Conservation (phyloP, 2,329 filamentous ascomycete species). For the Curvularia sp. region DNA sequence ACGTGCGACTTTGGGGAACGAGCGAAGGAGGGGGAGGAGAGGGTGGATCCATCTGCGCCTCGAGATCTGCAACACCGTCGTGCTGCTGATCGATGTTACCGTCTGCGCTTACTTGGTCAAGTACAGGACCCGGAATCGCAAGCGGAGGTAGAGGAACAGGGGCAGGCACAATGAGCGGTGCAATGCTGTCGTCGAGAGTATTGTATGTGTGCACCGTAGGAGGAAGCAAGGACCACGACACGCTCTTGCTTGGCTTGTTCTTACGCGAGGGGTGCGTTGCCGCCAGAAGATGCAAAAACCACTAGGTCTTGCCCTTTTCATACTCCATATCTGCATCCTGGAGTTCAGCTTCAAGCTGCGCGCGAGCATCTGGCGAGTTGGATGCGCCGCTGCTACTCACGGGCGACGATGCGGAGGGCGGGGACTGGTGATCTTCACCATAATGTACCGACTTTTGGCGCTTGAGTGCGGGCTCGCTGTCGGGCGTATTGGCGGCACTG, state of each 20-base stretch:
- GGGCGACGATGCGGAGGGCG: conserved; percentile 6
- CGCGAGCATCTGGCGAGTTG: conserved; percentile 28
- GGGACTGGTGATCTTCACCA: conserved; percentile 10
- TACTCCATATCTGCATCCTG: conserved; percentile 38
- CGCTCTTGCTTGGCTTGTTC: neutral
- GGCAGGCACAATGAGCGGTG: neutral
- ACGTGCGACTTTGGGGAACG: neutral
- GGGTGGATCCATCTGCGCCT: conserved; percentile 5
- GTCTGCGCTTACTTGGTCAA: conserved; percentile 7
- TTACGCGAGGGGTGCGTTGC: neutral
- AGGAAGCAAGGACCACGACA: neutral
- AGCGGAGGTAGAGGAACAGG: neutral
- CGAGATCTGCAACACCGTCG: conserved; percentile 9
- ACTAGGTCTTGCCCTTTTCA: conserved; percentile 39
- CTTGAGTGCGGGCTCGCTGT: conserved; percentile 37
- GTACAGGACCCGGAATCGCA: neutral
- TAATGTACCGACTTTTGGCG: conserved; percentile 36
- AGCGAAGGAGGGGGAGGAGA: conserved; percentile 1
- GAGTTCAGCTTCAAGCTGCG: conserved; percentile 46
- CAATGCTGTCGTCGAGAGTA: conserved; percentile 7
- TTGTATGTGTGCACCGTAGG: conserved; percentile 6
- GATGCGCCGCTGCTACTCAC: conserved; percentile 11
- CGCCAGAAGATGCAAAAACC: conserved; percentile 8
- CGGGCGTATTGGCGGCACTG: conserved; percentile 7
- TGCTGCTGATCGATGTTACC: neutral